A percentile compares a stretch with the other conserved stretches of the same genome.
phyloP scores from a whole-genome alignment of 2,329 filamentous ascomycete species.

The Didymella segeticola region DNA sequence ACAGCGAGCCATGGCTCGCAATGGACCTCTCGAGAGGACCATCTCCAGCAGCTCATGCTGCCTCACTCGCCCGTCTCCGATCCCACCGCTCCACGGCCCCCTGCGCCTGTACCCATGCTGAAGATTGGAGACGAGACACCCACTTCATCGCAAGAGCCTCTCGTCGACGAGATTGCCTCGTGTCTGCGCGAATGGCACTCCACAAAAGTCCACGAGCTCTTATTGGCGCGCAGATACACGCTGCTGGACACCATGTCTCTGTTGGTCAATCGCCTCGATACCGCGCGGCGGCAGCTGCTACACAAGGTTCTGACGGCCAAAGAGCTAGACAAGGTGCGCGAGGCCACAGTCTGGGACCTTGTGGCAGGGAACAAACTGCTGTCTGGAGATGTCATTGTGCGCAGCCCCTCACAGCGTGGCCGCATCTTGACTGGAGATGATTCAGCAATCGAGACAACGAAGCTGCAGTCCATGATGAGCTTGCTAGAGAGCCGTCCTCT shows the following conservation, averaged over 20 bases:
- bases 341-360: conserved; percentile 94
- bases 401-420: conserved; percentile 82
- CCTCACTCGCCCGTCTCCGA: conserved; percentile 57
- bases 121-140: conserved; percentile 98
- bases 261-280: conserved; percentile 82
- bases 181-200: conserved; percentile 98
- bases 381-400: conserved; percentile 91
- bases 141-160: conserved; percentile 83
- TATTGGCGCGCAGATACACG: conserved; percentile 82
- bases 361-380: conserved; percentile 94
- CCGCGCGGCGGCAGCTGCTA: conserved; percentile 85
- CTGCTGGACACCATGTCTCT: conserved; percentile 81
- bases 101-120: conserved; percentile 94
- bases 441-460: conserved; percentile 88
- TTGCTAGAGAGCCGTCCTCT: conserved; percentile 83
- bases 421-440: conserved; percentile 90
- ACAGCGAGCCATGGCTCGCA: conserved; percentile 46
- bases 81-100: conserved; percentile 74
- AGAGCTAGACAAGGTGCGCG: conserved; percentile 80
- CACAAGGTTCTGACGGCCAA: conserved; percentile 90
- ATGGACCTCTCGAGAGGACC: conserved; percentile 49
- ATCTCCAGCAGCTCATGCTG: conserved; percentile 47
- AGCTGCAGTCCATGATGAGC: conserved; percentile 94
- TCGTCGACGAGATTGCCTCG: conserved; percentile 97
- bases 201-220: conserved; percentile 89